Evolutionary conservation across 306 rosid genomes (phyloP).

Genomic region (Casuarina equisetifolia): DNA sequence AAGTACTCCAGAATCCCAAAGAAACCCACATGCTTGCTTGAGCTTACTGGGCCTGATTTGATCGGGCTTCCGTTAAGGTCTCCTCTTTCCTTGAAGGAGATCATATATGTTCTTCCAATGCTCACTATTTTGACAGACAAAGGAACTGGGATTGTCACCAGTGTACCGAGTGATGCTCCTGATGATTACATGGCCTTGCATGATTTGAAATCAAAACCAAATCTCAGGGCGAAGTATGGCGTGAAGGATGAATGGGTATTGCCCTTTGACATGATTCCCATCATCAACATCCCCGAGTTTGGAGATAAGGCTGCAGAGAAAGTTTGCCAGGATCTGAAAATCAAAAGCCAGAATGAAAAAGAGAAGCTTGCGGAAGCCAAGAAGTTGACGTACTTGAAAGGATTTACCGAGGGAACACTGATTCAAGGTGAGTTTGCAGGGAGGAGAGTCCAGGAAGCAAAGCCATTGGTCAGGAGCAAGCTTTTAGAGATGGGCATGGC

Average conservation of each 20-base stretch:
- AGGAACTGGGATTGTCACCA: conserved; percentile 94
- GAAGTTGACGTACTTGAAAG: conserved; percentile 86
- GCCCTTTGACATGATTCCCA: conserved; percentile 82
- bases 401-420: conserved; percentile 88
- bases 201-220: conserved; percentile 76
- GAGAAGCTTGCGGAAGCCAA: conserved; percentile 96
- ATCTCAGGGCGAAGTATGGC: conserved; percentile 71
- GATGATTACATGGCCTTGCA: conserved; percentile 95
- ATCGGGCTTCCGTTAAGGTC: conserved; percentile 89
- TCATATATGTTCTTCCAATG: conserved; percentile 94
- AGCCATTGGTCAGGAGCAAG: conserved; percentile 75
- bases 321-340: conserved; percentile 77
- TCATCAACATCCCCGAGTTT: conserved; percentile 70
- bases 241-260: conserved; percentile 88
- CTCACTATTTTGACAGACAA: conserved; percentile 84
- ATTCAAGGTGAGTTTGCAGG: conserved; percentile 73
- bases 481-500: conserved; percentile 79
- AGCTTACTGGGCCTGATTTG: conserved; percentile 77
- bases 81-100: conserved; percentile 67
- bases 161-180: conserved; percentile 96
- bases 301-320: conserved; percentile 85
- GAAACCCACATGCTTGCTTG: conserved; percentile 74
- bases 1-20: conserved; percentile 62
- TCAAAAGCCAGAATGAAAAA: conserved; percentile 89
- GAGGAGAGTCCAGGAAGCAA: conserved; percentile 75